Base-by-base conservation (phyloP, 768 basidiomycete species). In the Mrakia gelida region DNA sequence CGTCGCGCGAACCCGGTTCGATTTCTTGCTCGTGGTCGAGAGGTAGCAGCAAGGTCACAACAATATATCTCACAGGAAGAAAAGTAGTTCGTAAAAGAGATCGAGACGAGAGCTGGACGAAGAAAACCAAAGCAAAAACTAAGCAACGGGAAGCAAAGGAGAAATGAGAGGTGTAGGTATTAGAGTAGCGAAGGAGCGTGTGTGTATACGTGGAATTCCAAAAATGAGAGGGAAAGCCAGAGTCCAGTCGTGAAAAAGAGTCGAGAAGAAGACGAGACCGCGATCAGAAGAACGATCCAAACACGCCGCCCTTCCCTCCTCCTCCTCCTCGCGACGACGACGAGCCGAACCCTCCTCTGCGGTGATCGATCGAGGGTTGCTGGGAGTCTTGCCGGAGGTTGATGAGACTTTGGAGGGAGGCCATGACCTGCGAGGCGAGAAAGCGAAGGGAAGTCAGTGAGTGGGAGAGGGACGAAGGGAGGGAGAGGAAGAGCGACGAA, bases 341-440 rank as follows among this genome's bases (percentile, higher is more conserved):
- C 38, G 38, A 38, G 28, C 70, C 70, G n/a, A 71, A 71, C 15
- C 70, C 41, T 11, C 70, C 70, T 71, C 41, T 49, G 32, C 70
- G 70, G 26, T 49, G 41, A 15, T 49, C 70, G n/a, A 49, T 45
- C 38, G 67, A 70, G 16, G 73, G 59, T 6, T 71, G 71, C 77
- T 63, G 45, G 32, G 71, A 52, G 83, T 96, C 94, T 38, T 92
- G 87, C 61, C 95, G 91, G 49, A 98, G 88, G 56, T 93, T 93
- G 28, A 93, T 93, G 62, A 98, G 85, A 81, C 92, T 91, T 83
- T 95, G 95, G 52, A 99, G 89, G 80, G 94, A 95, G 83, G 95
- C 93, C 92, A 95, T 96, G 71, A 95, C 94, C 74, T 75, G 56
- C 45, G 45, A 49, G 45, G 15, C 7, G 15, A 41, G 8, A 6